Evolutionary conservation across 2,329 filamentous ascomycete species (phyloP), one percentile per base, ranked within the genome.

Genomic region (Scytalidium sp.): DNA sequence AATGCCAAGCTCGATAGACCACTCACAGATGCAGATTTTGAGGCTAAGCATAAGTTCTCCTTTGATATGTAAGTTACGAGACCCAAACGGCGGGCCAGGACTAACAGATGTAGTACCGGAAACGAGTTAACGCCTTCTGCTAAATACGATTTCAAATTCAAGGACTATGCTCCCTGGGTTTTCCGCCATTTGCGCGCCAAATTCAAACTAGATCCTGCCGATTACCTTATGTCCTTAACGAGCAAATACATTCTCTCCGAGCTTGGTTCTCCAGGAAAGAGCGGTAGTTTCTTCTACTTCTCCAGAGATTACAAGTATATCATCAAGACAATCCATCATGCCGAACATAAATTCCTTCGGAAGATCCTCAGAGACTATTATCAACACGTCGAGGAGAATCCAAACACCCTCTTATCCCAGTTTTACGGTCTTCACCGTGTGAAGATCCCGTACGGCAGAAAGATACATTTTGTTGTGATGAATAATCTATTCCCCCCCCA

Each of bases 81-180:
- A n/a, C 21, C 9, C 36, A 17, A 25, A 44, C 40, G 45, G 15
- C 40, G 20, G 17, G 4, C 32, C 11, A 49, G 44, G 55, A 55
- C 74, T 79, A 60, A 74, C 62, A 25, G 49, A 36, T 46, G 50
- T 63, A 92, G 88, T 65, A 95, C 92, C 57, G 94, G 94, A 57
- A 97, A 97, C 68, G 94, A 99, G 75, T 77, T 99, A 67, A 96
- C 96, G 4, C 94, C 94, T 19, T 97, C 93, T 54, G 92, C 94
- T 60, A 97, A 99, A 72, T 99, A 99, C 75, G 94, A 99, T 74
- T 99, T 99, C 84, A 99, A 99, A 71, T 99, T 99, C 79, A 99
- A 99, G 75, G 94, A 99, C 73, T 99, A 99, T 70, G 93, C 93
- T n/a, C 94, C 94, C 50, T 97, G 93, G 92, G 94, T 99, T 51